These are phyloP conservation scores for Filosporella fistucella DNA, from an alignment of 495 filamentous ascomycete species.

Conservation along the genomic window DNA sequence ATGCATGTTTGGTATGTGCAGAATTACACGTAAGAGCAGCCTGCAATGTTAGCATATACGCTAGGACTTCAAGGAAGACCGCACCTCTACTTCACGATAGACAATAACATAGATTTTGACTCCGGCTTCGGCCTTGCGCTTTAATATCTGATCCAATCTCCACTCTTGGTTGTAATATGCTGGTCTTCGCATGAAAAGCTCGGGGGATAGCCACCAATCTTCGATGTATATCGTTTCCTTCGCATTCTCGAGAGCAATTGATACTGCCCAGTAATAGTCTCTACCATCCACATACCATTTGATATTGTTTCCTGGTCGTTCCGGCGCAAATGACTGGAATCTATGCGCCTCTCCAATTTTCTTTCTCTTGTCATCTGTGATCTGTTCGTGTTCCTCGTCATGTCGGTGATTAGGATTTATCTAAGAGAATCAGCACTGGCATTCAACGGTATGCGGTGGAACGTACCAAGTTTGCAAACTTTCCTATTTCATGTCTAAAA, in stretches of 20 bases:
- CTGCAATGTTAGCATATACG: conserved; percentile 23
- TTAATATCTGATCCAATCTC: conserved; percentile 81
- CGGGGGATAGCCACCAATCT: conserved; percentile 96
- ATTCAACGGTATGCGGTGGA: not conserved
- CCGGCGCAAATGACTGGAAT: conserved; percentile 83
- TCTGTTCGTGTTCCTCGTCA: conserved; percentile 86
- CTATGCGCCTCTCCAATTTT: conserved; percentile 70
- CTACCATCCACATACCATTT: conserved; percentile 97
- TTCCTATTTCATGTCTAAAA: conserved; percentile 47
- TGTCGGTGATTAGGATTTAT: conserved; percentile 91
- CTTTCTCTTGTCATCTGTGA: conserved; percentile 73
- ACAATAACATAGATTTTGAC: conserved; percentile 94
- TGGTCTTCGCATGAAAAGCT: conserved; percentile 84
- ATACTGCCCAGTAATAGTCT: conserved; percentile 93
- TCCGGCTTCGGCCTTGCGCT: conserved; percentile 82
- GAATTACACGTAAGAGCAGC: conserved; percentile 90
- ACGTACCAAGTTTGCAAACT: conserved; percentile 46
- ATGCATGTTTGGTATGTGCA: conserved; percentile 83
- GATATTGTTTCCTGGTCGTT: conserved; percentile 76
- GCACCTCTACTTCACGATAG: conserved; percentile 71
- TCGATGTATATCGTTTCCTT: conserved; percentile 92
- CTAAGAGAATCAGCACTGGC: conserved; percentile 16
- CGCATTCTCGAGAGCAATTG: conserved; percentile 77
- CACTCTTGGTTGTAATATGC: conserved; percentile 79
- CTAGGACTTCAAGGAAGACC: conserved; percentile 1